phyloP scores from a whole-genome alignment of 2,329 filamentous ascomycete genomes.

The Fusarium annulatum region DNA sequence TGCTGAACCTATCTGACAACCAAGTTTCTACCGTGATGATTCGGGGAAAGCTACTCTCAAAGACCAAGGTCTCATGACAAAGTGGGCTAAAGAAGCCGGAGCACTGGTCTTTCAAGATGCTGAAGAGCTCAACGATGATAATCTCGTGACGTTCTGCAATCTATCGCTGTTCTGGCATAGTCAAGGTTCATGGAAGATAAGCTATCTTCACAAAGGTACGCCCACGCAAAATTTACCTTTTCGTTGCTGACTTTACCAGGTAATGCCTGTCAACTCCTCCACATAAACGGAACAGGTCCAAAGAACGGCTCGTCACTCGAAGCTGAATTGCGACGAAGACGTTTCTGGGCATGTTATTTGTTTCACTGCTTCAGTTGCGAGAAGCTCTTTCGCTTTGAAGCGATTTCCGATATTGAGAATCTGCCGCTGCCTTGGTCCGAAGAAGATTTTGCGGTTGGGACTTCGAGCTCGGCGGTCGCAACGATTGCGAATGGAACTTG shows the following conservation, averaged over 20 bases:
- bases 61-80: neutral
- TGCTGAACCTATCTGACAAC: fast-evolving
- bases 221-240: fast-evolving
- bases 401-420: neutral
- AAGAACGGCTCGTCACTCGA: neutral
- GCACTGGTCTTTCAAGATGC: constrained; percentile 20
- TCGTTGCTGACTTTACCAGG: neutral
- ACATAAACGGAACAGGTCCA: constrained; percentile 4
- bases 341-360: neutral
- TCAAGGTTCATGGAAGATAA: constrained; percentile 36
- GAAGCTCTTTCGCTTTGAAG: neutral
- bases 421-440: neutral
- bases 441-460: fast-evolving
- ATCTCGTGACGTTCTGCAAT: constrained; percentile 31
- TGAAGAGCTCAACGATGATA: constrained; percentile 22
- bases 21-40: constrained; percentile 29
- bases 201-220: constrained; percentile 34
- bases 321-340: neutral
- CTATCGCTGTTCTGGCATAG: constrained; percentile 39
- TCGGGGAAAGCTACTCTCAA: neutral
- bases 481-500: neutral
- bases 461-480: fast-evolving
- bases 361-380: constrained; percentile 8
- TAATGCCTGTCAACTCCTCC: constrained; percentile 32
- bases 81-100: constrained; percentile 32